These are phyloP conservation scores for Mycena vulgaris DNA, from an alignment of 768 basidiomycete species.

Conservation along the genomic window DNA sequence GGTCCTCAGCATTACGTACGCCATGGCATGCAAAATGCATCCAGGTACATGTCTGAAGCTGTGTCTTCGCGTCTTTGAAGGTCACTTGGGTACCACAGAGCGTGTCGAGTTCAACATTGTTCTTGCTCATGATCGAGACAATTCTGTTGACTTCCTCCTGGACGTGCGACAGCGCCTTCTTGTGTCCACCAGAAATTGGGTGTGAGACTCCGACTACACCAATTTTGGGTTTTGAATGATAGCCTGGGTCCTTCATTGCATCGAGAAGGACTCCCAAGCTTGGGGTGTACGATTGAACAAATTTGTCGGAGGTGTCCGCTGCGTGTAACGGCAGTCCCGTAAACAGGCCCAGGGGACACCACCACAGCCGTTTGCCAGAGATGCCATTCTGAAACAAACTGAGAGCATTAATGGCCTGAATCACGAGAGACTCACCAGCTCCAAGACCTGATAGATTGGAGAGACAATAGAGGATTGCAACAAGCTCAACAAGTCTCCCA, in stretches of 20 bases:
- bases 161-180: neutral
- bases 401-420: neutral
- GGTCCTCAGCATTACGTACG: conserved; percentile 45
- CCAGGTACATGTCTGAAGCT: conserved; percentile 37
- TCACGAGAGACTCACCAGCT: neutral
- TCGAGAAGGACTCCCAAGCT: neutral
- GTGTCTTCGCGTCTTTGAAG: neutral
- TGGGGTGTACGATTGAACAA: conserved; percentile 4
- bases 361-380: neutral
- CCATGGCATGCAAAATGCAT: conserved; percentile 59
- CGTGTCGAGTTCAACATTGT: too few relatives aligned
- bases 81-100: neutral
- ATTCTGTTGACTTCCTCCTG: neutral
- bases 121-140: too few relatives aligned
- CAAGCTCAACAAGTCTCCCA: too few relatives aligned
- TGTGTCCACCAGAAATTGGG: neutral
- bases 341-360: neutral
- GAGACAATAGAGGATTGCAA: too few relatives aligned
- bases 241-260: neutral
- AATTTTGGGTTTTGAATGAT: neutral
- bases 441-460: too few relatives aligned
- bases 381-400: neutral
- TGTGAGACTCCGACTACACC: neutral
- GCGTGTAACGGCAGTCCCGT: neutral
- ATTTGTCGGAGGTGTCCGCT: neutral